Base-by-base conservation (phyloP, 2,329 filamentous ascomycete genomes). In the Sclerotinia borealis region DNA sequence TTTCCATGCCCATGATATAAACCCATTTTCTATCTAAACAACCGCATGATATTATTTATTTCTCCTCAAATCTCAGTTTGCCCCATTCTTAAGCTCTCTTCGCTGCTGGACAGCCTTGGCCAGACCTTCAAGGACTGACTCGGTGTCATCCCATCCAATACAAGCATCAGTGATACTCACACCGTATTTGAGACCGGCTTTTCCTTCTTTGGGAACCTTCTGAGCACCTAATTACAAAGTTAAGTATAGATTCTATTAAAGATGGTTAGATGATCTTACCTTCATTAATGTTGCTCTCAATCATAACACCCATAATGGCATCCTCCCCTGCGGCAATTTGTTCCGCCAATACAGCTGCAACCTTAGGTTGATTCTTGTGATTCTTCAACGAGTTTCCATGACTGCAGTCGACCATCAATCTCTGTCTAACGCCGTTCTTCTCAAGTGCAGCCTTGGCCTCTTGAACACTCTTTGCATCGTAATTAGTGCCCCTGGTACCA, bases 121-220 rank as follows among this genome's bases (percentile, higher is more conserved):
- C 50, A 99, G 84, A 58, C 81, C 81, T 68, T 89, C 88, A 13
- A 98, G 85, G 2, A 93, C 89, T 0, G 79, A 78, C 71, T 93
- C 88, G 4, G 95, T 98, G 71, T 96, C 91, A 67, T 93, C 86
- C 93, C 93, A 98, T 77, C 87, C 83, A 75, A 99, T 97, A 78
- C 95, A 99, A 55, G 95, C 93, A 77, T 99, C 95, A 0, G 95
- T 99, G 76, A 98, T 98, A 76, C 90, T 95, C 74, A 98, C 90
- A 71, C 95, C 95, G 77, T 96, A 93, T 79, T 96, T 89, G 66
- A 98, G 84, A 39, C 88, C 92, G 10, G 84, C 81, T 77, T 90
- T 92, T 74, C 93, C 93, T 78, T 96, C 91, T 62, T 86, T 82
- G 39, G 93, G 91, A 4, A 97, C 91, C 78, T 97, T 97, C 76